phyloP scores from a whole-genome alignment of 441 rosid species.

The Corymbia citriodora region DNA sequence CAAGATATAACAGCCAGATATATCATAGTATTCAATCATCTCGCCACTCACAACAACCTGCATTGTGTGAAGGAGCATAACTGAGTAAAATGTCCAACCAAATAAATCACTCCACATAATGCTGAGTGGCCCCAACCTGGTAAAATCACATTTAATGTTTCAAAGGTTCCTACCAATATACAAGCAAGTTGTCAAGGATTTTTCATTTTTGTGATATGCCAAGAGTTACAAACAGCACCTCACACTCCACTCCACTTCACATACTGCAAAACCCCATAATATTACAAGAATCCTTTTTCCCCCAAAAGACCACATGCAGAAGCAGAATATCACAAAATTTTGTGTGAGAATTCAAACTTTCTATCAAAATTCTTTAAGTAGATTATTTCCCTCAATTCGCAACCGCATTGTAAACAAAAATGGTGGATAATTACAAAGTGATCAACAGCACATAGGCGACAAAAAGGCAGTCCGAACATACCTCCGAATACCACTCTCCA shows the following conservation, averaged over 20 bases:
- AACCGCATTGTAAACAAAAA: background rate
- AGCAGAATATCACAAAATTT: background rate
- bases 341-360: background rate
- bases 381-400: background rate
- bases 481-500: conserved; percentile 84
- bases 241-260: background rate
- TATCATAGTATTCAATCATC: conserved; percentile 96
- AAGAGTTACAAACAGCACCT: background rate
- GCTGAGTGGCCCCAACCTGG: background rate
- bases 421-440: background rate
- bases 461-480: background rate
- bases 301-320: background rate
- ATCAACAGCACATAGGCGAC: background rate
- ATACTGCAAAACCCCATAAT: background rate
- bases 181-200: background rate
- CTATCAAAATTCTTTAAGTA: background rate
- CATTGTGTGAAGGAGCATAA: background rate
- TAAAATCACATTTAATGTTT: background rate
- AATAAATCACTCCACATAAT: background rate
- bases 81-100: background rate
- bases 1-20: conserved; percentile 94
- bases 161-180: background rate
- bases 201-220: background rate
- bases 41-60: conserved; percentile 90
- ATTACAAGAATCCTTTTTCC: background rate